phyloP scores from a whole-genome alignment of 2,329 filamentous ascomycete genomes.

The Alternaria metachromatica region DNA sequence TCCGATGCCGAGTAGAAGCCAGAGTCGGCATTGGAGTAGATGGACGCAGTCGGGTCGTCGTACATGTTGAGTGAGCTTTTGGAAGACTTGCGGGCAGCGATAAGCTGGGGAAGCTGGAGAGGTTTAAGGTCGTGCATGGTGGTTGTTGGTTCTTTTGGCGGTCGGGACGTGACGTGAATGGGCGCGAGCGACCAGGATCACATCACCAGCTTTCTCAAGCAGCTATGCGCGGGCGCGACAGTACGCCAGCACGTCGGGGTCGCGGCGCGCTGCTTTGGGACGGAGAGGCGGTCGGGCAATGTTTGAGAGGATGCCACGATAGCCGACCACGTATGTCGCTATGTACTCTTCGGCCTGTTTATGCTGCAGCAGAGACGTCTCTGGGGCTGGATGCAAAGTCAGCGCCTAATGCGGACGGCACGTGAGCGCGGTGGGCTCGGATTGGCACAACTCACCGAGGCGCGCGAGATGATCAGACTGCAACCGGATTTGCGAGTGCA shows the following conservation, averaged over 20 bases:
- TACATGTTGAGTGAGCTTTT: conserved; percentile 44
- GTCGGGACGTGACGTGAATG: conserved; percentile 37
- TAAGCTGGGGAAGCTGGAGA: conserved; percentile 48
- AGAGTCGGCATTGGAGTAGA: conserved; percentile 46
- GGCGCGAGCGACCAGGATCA: conserved; percentile 40
- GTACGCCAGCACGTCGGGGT: conserved; percentile 25
- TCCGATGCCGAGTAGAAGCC: conserved; percentile 65
- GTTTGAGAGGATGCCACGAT: conserved; percentile 49
- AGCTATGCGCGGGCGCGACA: conserved; percentile 16
- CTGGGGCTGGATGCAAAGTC: conserved; percentile 25
- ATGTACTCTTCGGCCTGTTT: conserved; percentile 39
- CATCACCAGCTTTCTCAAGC: conserved; percentile 41
- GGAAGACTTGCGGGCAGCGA: conserved; percentile 47
- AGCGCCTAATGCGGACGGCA: conserved; percentile 40
- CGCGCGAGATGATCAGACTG: conserved; percentile 1
- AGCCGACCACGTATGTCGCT: conserved; percentile 49
- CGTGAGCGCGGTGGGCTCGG: conserved; percentile 37
- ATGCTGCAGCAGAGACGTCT: conserved; percentile 27
- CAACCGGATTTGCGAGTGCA: conserved; percentile 4
- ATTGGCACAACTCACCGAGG: conserved; percentile 29
- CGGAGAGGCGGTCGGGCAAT: conserved; percentile 39
- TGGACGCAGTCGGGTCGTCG: conserved; percentile 39
- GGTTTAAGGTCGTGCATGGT: conserved; percentile 51
- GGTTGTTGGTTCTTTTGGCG: conserved; percentile 19
- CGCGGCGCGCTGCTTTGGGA: conserved; percentile 25